These are phyloP conservation scores for Tolypocladium endophyticum DNA, from an alignment of 2,329 filamentous ascomycete species.

Conservation along the genomic window DNA sequence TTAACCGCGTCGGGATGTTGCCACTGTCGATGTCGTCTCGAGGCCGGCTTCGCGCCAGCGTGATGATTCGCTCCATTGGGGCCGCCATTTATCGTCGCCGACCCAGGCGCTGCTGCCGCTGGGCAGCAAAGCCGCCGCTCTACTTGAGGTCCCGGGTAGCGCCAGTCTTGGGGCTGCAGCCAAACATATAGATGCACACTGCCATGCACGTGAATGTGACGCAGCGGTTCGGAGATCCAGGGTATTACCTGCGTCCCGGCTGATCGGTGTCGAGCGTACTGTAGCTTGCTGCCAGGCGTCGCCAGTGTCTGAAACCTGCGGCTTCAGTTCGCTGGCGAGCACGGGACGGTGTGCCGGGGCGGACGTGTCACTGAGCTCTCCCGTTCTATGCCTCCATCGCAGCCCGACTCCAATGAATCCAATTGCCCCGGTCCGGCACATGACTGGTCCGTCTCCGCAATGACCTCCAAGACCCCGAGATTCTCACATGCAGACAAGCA, in stretches of 20 bases:
- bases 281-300: background rate
- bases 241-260: background rate
- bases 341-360: too few relatives aligned
- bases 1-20: background rate
- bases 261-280: background rate
- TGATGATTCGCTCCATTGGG: background rate
- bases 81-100: too few relatives aligned
- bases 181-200: background rate
- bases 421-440: background rate
- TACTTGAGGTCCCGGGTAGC: background rate
- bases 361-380: too few relatives aligned
- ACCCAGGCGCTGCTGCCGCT: too few relatives aligned
- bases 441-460: background rate
- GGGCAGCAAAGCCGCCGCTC: too few relatives aligned
- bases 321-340: background rate
- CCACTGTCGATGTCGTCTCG: background rate
- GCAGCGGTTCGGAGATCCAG: background rate
- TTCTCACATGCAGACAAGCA: background rate
- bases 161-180: background rate
- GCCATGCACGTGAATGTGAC: background rate
- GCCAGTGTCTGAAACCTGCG: background rate
- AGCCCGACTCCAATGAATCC: background rate
- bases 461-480: background rate
- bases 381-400: background rate
- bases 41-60: too few relatives aligned